Base-by-base conservation (phyloP, 768 basidiomycete species). In the Phlebiopsis flavidoalba region DNA sequence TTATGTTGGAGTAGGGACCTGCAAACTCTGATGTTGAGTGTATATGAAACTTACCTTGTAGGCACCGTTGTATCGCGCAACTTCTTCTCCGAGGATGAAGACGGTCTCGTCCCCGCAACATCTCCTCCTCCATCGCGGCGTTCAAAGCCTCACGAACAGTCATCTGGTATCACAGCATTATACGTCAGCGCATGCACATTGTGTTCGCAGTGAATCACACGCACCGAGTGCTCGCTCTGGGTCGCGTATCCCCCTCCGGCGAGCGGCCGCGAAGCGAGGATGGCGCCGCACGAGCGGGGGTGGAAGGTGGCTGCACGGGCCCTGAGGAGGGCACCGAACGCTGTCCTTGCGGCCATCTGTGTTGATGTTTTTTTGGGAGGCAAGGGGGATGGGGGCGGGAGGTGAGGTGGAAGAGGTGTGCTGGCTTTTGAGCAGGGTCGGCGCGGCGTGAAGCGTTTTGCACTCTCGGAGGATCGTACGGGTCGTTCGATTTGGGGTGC, bases 91-190 rank as follows among this genome's bases (percentile, higher is more conserved):
- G 63, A 99, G 75, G 69, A 99, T 77, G 76, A 96, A 99, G 46
- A 99, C 97, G 37, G 79, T 88, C 73, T 95, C 91, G 75, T 99
- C 97, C n/a, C 49, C 93, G 87, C 68, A 88, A 73, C 97, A 99
- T 98, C 79, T 99, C 97, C 78, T 99, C 97, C 79, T 98, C 97
- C 92, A 99, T 95, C 31, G 97, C 97, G 58, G 87, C 77, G 76
- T 98, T 98, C 65, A 99, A 88, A 48, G 97, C 97, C 59, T 99
- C 97, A 71, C 97, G 93, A 63, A 97, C 96, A 58, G 95, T 98
- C 95, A 96, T 93, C 93, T 95, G 58, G 43, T 26, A 37, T 8
- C 24, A 19, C 5, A 22, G 49, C 17, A 17, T 8, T 37, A 15
- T 36, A 12, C 11, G 24, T 48, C 47, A 31, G 24, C 10, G 36